Base-by-base conservation (phyloP, 306 rosid genomes). In the Vigna angularis region DNA sequence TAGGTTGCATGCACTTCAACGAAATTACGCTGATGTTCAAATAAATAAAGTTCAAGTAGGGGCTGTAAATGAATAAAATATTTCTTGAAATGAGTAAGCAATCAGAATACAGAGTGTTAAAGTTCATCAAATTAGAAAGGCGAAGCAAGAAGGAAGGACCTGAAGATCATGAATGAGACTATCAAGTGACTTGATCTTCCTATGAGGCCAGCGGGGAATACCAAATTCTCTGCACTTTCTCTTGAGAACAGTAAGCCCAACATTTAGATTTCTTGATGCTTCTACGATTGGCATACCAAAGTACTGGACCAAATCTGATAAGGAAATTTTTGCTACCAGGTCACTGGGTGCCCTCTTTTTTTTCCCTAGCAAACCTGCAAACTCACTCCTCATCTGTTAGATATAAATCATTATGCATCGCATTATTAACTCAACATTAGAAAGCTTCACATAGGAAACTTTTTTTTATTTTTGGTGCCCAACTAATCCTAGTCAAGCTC, bases 151-250 rank as follows among this genome's bases (percentile, higher is more conserved):
- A 82, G 49, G 76, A 83, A 82, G 49, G 71, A 91, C 98, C 97
- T 94, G 94, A 76, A 94, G 97, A 86, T 88, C 93, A 53, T 80
- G 90, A 69, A 93, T 94, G 88, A 94, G 97, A 86, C 88, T 62
- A 75, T 90, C 97, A 14, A 94, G 93, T 12, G 98, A 94, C 86
- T 90, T 94, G 72, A 94, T 90, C 85, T 94, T 94, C 84, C 98
- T 87, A 81, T 94, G 98, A 49, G 97, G 98, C 96, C 98, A 94
- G 69, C 98, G 94, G 38, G 91, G 91, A 78, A 94, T 94, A 40
- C 98, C 97, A 12, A 90, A 88, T 77, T 94, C 97, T 88, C 98
- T 90, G 79, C 98, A 90, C 81, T 90, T 94, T 85, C 81, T 88
- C 86, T 94, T 94, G 55, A 94, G 96, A 72, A 88, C 97, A 38